Evolutionary conservation across 2,329 filamentous ascomycete genomes (phyloP).

Genomic region (Chaetomium olivaceum): DNA sequence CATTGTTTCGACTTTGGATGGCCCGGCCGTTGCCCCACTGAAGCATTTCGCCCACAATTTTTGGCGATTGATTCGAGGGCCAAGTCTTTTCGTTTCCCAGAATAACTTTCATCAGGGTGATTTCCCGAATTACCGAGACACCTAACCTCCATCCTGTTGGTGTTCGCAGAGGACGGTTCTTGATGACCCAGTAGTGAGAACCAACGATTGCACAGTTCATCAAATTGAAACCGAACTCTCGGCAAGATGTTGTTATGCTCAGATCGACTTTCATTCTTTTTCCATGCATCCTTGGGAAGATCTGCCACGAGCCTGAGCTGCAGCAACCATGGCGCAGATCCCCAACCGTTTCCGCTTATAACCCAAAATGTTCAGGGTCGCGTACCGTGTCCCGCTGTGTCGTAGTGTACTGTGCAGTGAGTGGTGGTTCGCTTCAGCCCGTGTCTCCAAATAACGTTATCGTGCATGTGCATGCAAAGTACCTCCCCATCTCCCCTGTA

Average conservation of each 20-base stretch:
- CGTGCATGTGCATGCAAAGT: background rate
- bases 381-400: background rate
- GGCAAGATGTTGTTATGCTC: background rate
- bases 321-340: constrained; percentile 12
- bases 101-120: background rate
- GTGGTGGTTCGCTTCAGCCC: background rate
- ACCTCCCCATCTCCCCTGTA: background rate
- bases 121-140: background rate
- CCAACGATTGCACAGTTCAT: background rate
- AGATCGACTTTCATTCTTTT: background rate
- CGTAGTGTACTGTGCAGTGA: background rate
- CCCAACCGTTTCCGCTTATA: background rate
- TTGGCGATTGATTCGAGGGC: background rate
- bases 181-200: background rate
- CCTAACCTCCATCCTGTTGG: background rate
- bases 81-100: background rate
- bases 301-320: background rate
- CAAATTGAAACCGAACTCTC: background rate
- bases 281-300: background rate
- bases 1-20: background rate
- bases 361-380: background rate
- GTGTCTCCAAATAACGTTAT: constrained; percentile 14
- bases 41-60: constrained; percentile 2
- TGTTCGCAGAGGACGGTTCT: background rate
- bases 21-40: background rate